A percentile compares a stretch with the other conserved stretches of the same genome.
These are phyloP conservation scores for Geotrichum australiense DNA, from an alignment of 1,139 yeast genomes.

Conservation along the genomic window DNA sequence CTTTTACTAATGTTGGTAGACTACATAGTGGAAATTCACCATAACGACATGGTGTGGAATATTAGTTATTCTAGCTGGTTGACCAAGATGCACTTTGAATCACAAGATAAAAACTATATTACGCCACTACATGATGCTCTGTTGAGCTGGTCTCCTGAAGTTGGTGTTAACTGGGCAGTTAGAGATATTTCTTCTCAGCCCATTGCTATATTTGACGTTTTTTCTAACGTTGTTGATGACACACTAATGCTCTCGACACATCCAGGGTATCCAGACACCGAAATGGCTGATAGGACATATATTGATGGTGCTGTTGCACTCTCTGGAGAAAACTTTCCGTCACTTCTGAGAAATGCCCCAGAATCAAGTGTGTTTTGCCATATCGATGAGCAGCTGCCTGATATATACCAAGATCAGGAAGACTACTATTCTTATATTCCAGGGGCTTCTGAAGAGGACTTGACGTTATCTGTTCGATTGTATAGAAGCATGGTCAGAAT, in stretches of 20 bases:
- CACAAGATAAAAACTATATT: slow-evolving; percentile 66
- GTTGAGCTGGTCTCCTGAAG: slow-evolving; percentile 5
- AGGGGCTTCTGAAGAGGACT: too few relatives aligned
- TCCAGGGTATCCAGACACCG: neutral
- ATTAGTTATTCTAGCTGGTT: slow-evolving; percentile 89
- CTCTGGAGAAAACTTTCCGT: slow-evolving; percentile 70
- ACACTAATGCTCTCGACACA: neutral
- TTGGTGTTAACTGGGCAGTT: slow-evolving; percentile 55
- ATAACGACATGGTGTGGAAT: slow-evolving; percentile 67
- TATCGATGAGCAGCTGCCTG: neutral
- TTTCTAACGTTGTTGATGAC: slow-evolving; percentile 1
- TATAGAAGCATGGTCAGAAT: too few relatives aligned
- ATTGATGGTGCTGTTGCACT: slow-evolving; percentile 38
- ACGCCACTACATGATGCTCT: slow-evolving; percentile 58
- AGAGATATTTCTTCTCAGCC: slow-evolving; percentile 54
- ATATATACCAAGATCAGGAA: too few relatives aligned
- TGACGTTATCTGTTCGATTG: too few relatives aligned
- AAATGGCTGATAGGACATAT: slow-evolving; percentile 12
- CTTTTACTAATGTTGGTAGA: too few relatives aligned
- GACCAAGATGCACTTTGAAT: too few relatives aligned
- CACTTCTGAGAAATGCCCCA: slow-evolving; percentile 75
- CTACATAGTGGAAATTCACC: slow-evolving; percentile 53
- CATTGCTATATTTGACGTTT: slow-evolving; percentile 67
- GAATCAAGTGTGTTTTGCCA: neutral
- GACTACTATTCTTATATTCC: too few relatives aligned